Evolutionary conservation across 106 monocot genomes (phyloP).

Genomic region (Phalaenopsis aphrodite): DNA sequence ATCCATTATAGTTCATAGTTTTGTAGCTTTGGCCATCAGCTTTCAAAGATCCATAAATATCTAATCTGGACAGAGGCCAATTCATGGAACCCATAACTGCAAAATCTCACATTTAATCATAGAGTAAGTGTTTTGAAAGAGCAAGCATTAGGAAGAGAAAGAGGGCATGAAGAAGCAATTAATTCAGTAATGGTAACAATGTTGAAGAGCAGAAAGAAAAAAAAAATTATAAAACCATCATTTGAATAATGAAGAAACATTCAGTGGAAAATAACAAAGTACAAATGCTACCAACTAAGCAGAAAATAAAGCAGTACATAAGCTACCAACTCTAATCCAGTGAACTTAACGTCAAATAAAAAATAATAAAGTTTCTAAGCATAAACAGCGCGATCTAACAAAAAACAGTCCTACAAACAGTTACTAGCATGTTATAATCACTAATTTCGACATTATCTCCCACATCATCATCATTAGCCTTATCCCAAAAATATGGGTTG

Average conservation of each 20-base stretch:
- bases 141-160: not conserved
- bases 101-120: not conserved
- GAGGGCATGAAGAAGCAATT: not conserved
- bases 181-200: not conserved
- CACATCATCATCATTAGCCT: not conserved
- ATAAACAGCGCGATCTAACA: not conserved
- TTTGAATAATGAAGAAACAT: not conserved
- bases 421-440: not conserved
- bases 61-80: constrained; percentile 79
- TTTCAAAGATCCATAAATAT: constrained; percentile 60
- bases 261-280: not conserved
- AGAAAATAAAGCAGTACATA: not conserved
- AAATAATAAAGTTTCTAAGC: not conserved
- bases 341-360: not conserved
- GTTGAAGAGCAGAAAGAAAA: not conserved
- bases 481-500: not conserved
- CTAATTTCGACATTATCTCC: not conserved
- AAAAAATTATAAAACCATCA: not conserved
- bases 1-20: constrained; percentile 27
- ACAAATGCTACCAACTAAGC: not conserved
- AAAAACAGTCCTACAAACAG: not conserved
- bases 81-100: constrained; percentile 89
- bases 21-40: constrained; percentile 73
- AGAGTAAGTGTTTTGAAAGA: not conserved
- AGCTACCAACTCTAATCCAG: not conserved